Evolutionary conservation across 2,329 filamentous ascomycete genomes (phyloP).

Genomic region (Botryotinia narcissicola): DNA sequence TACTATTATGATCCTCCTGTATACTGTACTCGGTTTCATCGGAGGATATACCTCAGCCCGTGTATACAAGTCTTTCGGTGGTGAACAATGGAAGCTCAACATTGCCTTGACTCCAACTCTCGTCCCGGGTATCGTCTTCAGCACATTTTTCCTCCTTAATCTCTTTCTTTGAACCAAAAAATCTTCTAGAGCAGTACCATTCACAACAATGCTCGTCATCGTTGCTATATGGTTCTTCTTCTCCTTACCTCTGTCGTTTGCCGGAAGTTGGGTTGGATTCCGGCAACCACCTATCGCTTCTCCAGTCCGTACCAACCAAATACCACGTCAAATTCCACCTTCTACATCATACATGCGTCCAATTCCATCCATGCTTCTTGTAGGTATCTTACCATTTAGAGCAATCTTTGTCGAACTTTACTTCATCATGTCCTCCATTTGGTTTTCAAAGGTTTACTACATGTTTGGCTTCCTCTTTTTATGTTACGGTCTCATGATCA

Average conservation of each 20-base stretch:
- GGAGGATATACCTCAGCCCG: slow-evolving; percentile 87
- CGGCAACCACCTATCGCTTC: slow-evolving; percentile 67
- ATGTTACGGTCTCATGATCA: slow-evolving; percentile 95
- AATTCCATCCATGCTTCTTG: slow-evolving; percentile 85
- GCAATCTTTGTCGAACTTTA: slow-evolving; percentile 98
- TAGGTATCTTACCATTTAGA: slow-evolving; percentile 89
- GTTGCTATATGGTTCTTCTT: slow-evolving; percentile 96
- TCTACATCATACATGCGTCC: slow-evolving; percentile 79
- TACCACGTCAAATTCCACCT: slow-evolving; percentile 91
- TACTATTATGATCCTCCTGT: slow-evolving; percentile 89
- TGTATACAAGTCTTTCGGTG: slow-evolving; percentile 91
- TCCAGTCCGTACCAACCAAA: slow-evolving; percentile 94
- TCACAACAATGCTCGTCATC: slow-evolving; percentile 94
- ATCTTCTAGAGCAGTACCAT: slow-evolving; percentile 90
- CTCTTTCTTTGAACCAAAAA: slow-evolving; percentile 93
- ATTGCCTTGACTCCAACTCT: slow-evolving; percentile 84
- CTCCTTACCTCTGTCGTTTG: slow-evolving; percentile 85
- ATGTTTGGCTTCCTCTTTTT: slow-evolving; percentile 99
- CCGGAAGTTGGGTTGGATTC: slow-evolving; percentile 92
- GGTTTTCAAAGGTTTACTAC: slow-evolving; percentile 99
- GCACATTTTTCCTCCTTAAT: slow-evolving; percentile 87
- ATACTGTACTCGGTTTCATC: slow-evolving; percentile 88
- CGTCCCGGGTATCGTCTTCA: slow-evolving; percentile 83
- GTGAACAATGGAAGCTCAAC: slow-evolving; percentile 92
- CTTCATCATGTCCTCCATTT: slow-evolving; percentile 99